Evolutionary conservation across 2,329 filamentous ascomycete species (phyloP).

Genomic region (Dissoconium aciculare): DNA sequence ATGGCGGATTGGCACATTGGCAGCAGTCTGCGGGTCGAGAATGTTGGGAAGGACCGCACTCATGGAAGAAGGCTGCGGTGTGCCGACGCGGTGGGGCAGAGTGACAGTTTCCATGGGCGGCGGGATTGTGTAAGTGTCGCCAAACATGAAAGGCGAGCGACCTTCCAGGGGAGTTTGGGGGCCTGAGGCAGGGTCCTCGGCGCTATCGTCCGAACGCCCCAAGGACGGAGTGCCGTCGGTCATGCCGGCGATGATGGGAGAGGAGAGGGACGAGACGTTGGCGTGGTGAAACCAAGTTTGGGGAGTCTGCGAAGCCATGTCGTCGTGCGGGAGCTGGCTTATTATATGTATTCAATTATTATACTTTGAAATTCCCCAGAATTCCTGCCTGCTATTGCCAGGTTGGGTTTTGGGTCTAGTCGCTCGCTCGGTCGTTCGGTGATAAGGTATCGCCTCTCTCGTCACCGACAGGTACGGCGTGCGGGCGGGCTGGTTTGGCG

Average conservation of each 20-base stretch:
- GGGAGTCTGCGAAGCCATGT: too few species aligned
- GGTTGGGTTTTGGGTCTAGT: too few species aligned
- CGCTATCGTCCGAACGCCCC: constrained; percentile 9
- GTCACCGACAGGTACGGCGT: too few species aligned
- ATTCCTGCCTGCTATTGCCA: too few species aligned
- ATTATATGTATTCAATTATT: too few species aligned
- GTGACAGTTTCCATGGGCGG: constrained; percentile 7
- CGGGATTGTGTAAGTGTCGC: constrained; percentile 8
- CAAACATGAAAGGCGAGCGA: constrained; percentile 8
- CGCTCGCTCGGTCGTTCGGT: too few species aligned
- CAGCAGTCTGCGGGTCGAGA: constrained; percentile 10
- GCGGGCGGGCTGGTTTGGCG: too few species aligned
- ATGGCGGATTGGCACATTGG: constrained; percentile 18
- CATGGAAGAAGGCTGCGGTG: constrained; percentile 6
- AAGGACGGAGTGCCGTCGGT: constrained; percentile 8
- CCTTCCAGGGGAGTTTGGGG: constrained; percentile 9
- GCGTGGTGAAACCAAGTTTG: neutral
- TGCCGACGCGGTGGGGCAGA: constrained; percentile 8
- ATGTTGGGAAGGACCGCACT: constrained; percentile 10
- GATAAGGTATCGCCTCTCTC: too few species aligned
- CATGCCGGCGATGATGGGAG: constrained; percentile 4
- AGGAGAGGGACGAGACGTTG: constrained; percentile 1
- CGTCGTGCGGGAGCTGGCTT: too few species aligned
- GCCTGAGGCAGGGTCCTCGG: constrained; percentile 6
- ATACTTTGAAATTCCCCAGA: too few species aligned